Conservation (phyloP, 2,329 filamentous ascomycete genomes). For the Aspergillus glaucus region DNA sequence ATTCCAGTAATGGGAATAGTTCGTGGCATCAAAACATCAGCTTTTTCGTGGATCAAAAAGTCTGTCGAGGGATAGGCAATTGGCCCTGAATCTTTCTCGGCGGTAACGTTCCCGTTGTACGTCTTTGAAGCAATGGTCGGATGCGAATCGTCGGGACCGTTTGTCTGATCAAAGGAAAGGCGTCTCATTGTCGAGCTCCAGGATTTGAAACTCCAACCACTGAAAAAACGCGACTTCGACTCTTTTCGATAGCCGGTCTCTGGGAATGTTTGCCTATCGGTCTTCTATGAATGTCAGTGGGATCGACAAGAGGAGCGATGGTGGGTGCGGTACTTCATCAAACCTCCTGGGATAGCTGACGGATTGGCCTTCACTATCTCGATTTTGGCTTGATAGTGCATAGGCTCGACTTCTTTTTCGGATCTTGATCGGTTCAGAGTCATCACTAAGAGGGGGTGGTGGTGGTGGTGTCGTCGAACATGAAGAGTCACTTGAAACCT, state of each 20-base stretch:
- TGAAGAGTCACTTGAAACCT: conserved; percentile 8
- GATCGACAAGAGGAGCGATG: not conserved
- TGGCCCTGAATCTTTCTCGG: not conserved
- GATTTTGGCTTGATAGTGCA: not conserved
- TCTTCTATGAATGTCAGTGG: not conserved
- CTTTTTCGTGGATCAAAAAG: not conserved
- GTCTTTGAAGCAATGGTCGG: not conserved
- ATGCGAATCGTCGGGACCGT: not conserved
- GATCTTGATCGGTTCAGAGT: conserved; percentile 15
- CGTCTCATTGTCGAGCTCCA: conserved; percentile 6
- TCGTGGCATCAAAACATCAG: not conserved
- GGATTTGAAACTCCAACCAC: conserved; percentile 21
- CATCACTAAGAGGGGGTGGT: conserved; percentile 18
- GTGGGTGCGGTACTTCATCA: not conserved
- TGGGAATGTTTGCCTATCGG: not conserved
- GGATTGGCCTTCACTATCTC: not conserved
- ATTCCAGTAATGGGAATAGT: conserved; percentile 16
- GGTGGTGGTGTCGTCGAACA: conserved; percentile 20
- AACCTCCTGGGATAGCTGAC: not conserved
- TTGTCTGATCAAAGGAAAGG: conserved; percentile 1
- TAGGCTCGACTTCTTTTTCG: conserved; percentile 8
- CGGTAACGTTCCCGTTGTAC: not conserved
- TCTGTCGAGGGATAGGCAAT: not conserved
- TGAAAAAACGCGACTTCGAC: not conserved
- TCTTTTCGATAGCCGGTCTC: not conserved